phyloP scores from a whole-genome alignment of 495 filamentous ascomycete genomes.

The Aspergillus coremiiformis region DNA sequence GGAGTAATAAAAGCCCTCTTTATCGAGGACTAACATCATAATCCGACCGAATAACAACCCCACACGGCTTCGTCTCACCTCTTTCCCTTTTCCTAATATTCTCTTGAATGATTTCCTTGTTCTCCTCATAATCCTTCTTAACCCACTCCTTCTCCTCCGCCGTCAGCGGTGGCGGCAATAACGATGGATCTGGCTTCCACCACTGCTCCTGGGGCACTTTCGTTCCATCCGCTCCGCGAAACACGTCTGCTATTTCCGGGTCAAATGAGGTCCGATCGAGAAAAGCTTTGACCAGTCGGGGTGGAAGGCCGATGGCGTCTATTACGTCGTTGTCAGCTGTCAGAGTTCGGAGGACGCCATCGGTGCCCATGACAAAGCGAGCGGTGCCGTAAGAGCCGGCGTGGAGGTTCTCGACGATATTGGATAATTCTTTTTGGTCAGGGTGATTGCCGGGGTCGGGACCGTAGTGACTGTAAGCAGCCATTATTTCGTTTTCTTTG shows the following conservation, averaged over 20 bases:
- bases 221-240: slow-evolving; percentile 1
- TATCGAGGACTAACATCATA: background rate
- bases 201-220: slow-evolving; percentile 2
- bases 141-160: background rate
- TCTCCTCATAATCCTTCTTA: background rate
- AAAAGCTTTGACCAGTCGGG: background rate
- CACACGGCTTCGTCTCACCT: background rate
- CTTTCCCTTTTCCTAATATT: background rate
- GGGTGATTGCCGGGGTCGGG: background rate
- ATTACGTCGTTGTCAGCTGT: background rate
- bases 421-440: background rate
- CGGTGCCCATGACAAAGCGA: background rate
- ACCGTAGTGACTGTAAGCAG: background rate
- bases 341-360: slow-evolving; percentile 3
- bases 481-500: background rate
- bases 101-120: background rate
- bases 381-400: background rate
- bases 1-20: background rate
- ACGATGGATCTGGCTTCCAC: background rate
- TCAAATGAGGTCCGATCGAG: background rate
- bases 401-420: background rate
- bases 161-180: background rate
- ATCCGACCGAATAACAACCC: background rate
- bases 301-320: background rate
- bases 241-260: background rate